These are phyloP conservation scores for Trichoderma sp. DNA, from an alignment of 2,329 filamentous ascomycete genomes.

Conservation along the genomic window DNA sequence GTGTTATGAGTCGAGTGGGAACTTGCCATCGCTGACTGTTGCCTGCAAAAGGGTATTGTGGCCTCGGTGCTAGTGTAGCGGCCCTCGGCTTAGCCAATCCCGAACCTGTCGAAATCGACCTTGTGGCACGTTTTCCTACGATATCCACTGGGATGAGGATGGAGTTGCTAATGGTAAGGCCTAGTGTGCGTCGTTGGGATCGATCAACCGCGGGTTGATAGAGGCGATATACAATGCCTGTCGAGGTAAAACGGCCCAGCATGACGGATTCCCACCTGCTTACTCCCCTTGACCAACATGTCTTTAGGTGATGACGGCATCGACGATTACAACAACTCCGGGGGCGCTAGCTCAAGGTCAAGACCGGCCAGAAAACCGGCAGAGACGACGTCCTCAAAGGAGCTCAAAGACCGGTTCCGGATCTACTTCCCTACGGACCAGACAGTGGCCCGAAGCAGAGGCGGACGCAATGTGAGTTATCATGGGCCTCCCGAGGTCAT, in stretches of 20 bases:
- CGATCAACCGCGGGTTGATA: conserved; percentile 69
- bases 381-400: conserved; percentile 24
- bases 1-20: neutral
- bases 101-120: conserved; percentile 66
- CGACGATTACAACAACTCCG: conserved; percentile 43
- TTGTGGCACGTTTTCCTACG: conserved; percentile 52
- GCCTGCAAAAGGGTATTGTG: conserved; percentile 63
- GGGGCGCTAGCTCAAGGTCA: conserved; percentile 38
- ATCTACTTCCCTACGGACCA: conserved; percentile 79
- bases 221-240: conserved; percentile 55
- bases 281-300: conserved; percentile 1
- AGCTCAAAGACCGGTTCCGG: conserved; percentile 56
- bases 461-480: conserved; percentile 56
- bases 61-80: conserved; percentile 67
- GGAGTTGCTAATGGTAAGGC: conserved; percentile 8
- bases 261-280: neutral
- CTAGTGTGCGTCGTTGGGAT: conserved; percentile 79
- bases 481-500: neutral
- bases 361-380: conserved; percentile 29
- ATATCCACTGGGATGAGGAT: neutral
- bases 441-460: conserved; percentile 67
- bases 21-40: conserved; percentile 27
- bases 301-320: conserved; percentile 41
- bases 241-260: conserved; percentile 45
- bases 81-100: conserved; percentile 61